Evolutionary conservation across 176 grass and related monocot species (phyloP).

Genomic region (Eragrostis nindensis): DNA sequence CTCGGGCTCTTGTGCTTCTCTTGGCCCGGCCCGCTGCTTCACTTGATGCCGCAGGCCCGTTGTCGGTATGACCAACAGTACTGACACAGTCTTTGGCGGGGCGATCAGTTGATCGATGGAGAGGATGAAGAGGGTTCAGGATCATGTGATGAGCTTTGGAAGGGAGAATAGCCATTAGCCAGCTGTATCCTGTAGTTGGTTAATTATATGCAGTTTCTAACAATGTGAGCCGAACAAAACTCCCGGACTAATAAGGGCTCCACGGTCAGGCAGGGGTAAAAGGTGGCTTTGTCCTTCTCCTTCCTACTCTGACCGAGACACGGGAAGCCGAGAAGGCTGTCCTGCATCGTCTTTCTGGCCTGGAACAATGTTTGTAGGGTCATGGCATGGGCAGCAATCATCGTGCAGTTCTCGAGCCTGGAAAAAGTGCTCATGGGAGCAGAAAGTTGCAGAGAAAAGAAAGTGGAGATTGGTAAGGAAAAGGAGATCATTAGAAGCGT

Average conservation of each 20-base stretch:
- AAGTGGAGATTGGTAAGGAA: neutral
- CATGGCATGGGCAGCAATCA: constrained; percentile 13
- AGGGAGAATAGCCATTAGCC: too few species aligned
- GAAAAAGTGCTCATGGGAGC: neutral
- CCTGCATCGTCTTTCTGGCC: constrained; percentile 10
- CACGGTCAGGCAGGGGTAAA: neutral
- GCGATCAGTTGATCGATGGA: too few species aligned
- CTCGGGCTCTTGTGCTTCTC: too few species aligned
- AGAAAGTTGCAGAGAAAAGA: constrained; percentile 2
- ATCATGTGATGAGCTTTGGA: too few species aligned
- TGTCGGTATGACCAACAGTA: too few species aligned
- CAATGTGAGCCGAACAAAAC: neutral
- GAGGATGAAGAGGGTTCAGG: too few species aligned
- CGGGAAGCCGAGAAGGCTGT: constrained; percentile 27
- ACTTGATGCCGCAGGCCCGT: too few species aligned
- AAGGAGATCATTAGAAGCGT: too few species aligned
- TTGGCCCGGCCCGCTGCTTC: too few species aligned
- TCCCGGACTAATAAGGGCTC: neutral
- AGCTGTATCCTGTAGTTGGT: too few species aligned
- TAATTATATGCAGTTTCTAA: too few species aligned
- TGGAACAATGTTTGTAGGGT: neutral
- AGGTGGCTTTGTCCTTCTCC: neutral
- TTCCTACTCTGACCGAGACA: neutral
- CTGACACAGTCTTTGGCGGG: too few species aligned
- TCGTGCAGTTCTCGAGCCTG: constrained; percentile 32